Evolutionary conservation across 768 basidiomycete species (phyloP).

Genomic region (Melanogaster broomeanus): DNA sequence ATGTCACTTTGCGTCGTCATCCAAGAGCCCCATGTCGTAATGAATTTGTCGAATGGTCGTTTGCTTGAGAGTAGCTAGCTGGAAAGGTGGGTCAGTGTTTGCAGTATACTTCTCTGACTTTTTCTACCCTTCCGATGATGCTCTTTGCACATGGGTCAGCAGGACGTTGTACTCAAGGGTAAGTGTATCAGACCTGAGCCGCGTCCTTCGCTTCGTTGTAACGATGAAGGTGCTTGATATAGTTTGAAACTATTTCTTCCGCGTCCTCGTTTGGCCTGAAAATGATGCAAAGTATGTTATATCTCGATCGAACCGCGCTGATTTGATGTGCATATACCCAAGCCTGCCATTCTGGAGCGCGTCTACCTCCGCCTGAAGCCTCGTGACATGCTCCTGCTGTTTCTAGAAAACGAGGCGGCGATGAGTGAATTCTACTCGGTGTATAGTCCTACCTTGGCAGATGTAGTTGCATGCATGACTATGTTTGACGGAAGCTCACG

Average conservation of each 20-base stretch:
- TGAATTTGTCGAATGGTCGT: slow-evolving; percentile 78
- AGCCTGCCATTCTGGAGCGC: slow-evolving; percentile 47
- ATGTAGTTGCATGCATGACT: slow-evolving; percentile 34
- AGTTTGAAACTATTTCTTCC: slow-evolving; percentile 58
- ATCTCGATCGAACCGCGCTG: not conserved
- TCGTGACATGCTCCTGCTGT: slow-evolving; percentile 49
- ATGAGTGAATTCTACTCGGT: not conserved
- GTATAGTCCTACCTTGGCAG: slow-evolving; percentile 25
- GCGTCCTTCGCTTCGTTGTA: slow-evolving; percentile 88
- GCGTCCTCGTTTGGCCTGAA: slow-evolving; percentile 48
- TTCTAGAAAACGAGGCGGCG: slow-evolving; percentile 36
- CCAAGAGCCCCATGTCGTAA: slow-evolving; percentile 63
- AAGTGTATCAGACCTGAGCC: slow-evolving; percentile 54
- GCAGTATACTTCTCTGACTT: not conserved
- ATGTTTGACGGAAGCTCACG: no score
- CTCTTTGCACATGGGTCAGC: slow-evolving; percentile 50
- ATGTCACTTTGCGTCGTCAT: slow-evolving; percentile 48
- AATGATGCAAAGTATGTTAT: not conserved
- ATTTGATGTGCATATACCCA: slow-evolving; percentile 35
- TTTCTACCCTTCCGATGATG: slow-evolving; percentile 78
- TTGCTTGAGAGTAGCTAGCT: slow-evolving; percentile 74
- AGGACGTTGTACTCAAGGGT: not conserved
- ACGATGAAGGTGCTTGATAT: slow-evolving; percentile 68
- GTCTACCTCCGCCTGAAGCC: slow-evolving; percentile 50
- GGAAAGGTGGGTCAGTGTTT: slow-evolving; percentile 15